Base-by-base conservation (phyloP, 139 green algal species). In the Ettlia oleoabundans region DNA sequence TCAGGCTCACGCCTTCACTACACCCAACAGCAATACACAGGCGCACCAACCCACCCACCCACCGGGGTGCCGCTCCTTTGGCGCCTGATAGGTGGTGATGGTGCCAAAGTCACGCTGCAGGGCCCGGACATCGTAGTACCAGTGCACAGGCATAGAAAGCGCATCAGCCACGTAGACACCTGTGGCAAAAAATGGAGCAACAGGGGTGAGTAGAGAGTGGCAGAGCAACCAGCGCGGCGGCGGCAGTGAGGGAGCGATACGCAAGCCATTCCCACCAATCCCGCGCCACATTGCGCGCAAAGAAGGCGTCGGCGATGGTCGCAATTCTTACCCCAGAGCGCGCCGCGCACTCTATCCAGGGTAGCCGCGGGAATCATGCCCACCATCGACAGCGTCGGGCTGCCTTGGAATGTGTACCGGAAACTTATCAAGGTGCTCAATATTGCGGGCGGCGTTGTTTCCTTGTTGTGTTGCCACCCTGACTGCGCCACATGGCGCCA, bases 141-240 rank as follows among this genome's bases (percentile, higher is more conserved):
- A 81, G 58, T 81, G 75, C 40, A 81, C 75, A 4, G 75, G 75
- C 75, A 81, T 81, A 18, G 58, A 61, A 19, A 81, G 75, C 15
- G 58, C 58, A 62, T 81, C 75, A 0, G 75, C 75, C 9, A 81
- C 53, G 37, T 80, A 80, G 15, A 80, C 32, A 28, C 73, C 73
- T 80, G 73, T 35, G 19, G 26, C n/a, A 33, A 38, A 13, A 26
- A 28, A 4, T 9, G 65, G 26, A 33, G 65, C 33, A 10, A 21
- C 62, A 22, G 62, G 8, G 65, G 63, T 2, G 24, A 35, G 18
- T n/a, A 28, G 55, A 28, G 21, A 32, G 55, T 65, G 55, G 55
- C 55, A 22, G 55, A 15, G 47, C 13, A 10, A 58, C 47, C 47
- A 58, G 13, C 15, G 55, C 55, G 47, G 47, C 47, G 47, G 47